Conservation (phyloP, 2,329 filamentous ascomycete genomes). For the Neonectria ditissima region DNA sequence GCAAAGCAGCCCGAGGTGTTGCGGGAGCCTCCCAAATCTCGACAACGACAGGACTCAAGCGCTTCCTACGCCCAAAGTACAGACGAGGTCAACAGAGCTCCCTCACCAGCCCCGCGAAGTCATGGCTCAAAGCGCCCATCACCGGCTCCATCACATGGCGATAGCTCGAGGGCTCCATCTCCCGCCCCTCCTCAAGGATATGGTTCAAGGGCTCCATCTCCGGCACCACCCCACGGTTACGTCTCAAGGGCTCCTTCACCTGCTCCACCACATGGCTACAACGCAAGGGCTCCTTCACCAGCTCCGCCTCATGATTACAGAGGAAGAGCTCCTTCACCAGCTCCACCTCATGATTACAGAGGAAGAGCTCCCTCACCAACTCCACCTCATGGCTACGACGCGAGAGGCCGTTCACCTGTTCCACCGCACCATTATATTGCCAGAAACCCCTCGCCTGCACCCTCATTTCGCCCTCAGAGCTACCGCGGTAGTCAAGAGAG, state of each 20-base stretch:
- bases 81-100: slow-evolving; percentile 39
- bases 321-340: slow-evolving; percentile 54
- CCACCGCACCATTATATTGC: slow-evolving; percentile 47
- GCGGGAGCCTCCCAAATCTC: slow-evolving; percentile 56
- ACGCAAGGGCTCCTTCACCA: slow-evolving; percentile 46
- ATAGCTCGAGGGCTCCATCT: slow-evolving; percentile 45
- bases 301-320: slow-evolving; percentile 46
- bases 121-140: slow-evolving; percentile 53
- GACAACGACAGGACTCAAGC: slow-evolving; percentile 55
- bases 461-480: slow-evolving; percentile 32
- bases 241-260: slow-evolving; percentile 53
- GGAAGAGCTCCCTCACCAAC: slow-evolving; percentile 42
- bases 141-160: slow-evolving; percentile 49
- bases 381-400: slow-evolving; percentile 44
- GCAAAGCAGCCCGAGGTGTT: slow-evolving; percentile 71
- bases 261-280: slow-evolving; percentile 48
- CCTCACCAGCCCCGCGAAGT: slow-evolving; percentile 48
- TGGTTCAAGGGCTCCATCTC: slow-evolving; percentile 47
- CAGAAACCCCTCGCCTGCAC: slow-evolving; percentile 52
- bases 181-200: slow-evolving; percentile 45
- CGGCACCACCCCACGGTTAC: slow-evolving; percentile 40
- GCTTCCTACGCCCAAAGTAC: slow-evolving; percentile 50
- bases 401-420: slow-evolving; percentile 47
- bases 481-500: slow-evolving; percentile 47
- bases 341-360: slow-evolving; percentile 48